Percentiles rank a stretch among this genome's conserved stretches.
phyloP scores from a whole-genome alignment of 2,329 filamentous ascomycete genomes.

The Coniochaeta pulveracea region DNA sequence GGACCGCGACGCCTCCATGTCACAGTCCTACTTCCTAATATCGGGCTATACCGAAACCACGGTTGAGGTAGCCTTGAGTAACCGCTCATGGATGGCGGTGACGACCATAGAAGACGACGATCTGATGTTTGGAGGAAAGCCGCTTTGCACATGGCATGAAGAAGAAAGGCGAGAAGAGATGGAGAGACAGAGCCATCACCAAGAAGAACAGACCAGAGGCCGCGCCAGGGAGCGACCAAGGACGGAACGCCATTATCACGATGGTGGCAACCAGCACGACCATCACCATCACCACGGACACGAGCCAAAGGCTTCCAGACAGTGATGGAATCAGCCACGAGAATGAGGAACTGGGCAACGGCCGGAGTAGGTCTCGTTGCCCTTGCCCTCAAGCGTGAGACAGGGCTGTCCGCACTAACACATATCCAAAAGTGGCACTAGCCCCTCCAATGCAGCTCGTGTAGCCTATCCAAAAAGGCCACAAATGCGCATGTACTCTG shows the following conservation, averaged over 20 bases:
- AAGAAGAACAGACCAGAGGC: slow-evolving; percentile 28
- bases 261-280: slow-evolving; percentile 9
- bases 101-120: slow-evolving; percentile 51
- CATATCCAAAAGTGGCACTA: too few species aligned
- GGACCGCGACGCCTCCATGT: too few species aligned
- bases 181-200: slow-evolving; percentile 22
- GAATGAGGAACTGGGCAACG: too few species aligned
- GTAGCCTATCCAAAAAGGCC: too few species aligned
- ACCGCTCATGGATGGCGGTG: slow-evolving; percentile 35
- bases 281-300: slow-evolving; percentile 22
- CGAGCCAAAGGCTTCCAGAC: neutral
- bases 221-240: slow-evolving; percentile 21
- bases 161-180: slow-evolving; percentile 38
- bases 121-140: slow-evolving; percentile 49
- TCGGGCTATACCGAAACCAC: too few species aligned
- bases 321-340: too few species aligned
- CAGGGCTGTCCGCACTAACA: too few species aligned
- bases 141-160: slow-evolving; percentile 48
- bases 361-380: too few species aligned
- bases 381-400: too few species aligned
- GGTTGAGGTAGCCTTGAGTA: neutral
- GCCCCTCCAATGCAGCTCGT: too few species aligned
- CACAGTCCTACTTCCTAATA: too few species aligned
- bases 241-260: slow-evolving; percentile 6
- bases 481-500: too few species aligned